phyloP scores from a whole-genome alignment of 1,139 yeast species.

The Yamadazyma trypodendri region DNA sequence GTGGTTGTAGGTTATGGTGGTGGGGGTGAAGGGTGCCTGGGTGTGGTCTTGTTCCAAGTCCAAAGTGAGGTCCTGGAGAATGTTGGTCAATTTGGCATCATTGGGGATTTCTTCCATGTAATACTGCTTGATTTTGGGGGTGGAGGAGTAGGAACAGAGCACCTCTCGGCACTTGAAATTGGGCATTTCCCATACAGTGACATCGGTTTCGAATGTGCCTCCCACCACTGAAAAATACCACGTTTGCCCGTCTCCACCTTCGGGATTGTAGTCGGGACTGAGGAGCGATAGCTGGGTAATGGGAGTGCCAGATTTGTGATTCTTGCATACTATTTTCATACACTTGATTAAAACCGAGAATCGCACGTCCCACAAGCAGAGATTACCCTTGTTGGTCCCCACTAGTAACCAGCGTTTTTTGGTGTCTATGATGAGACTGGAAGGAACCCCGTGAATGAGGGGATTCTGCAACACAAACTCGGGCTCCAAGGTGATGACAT shows the following conservation, averaged over 20 bases:
- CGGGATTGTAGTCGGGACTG: constrained; percentile 8
- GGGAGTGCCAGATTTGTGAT: constrained; percentile 11
- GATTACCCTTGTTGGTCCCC: constrained; percentile 73
- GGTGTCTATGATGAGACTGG: constrained; percentile 58
- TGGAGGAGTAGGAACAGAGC: constrained; percentile 17
- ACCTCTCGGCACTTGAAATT: constrained; percentile 62
- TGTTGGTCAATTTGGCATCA: constrained; percentile 8
- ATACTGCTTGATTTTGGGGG: constrained; percentile 12
- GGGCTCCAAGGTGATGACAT: constrained; percentile 57
- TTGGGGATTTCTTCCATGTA: constrained; percentile 11
- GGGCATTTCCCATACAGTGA: constrained; percentile 78
- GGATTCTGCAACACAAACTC: constrained; percentile 51
- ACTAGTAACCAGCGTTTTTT: constrained; percentile 59
- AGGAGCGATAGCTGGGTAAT: constrained; percentile 14
- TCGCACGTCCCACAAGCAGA: constrained; percentile 81
- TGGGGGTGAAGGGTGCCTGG: neutral
- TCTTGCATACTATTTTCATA: constrained; percentile 52
- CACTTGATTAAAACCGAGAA: constrained; percentile 60
- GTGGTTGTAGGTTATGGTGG: constrained; percentile 10
- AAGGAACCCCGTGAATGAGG: constrained; percentile 62
- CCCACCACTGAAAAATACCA: constrained; percentile 45
- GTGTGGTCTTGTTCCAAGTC: constrained; percentile 10
- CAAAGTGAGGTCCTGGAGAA: constrained; percentile 11
- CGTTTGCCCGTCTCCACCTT: neutral
- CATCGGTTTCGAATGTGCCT: constrained; percentile 49